Evolutionary conservation across 176 grass and related monocot genomes (phyloP), one percentile per base, ranked within the genome.

Genomic region (Carex kokanica): DNA sequence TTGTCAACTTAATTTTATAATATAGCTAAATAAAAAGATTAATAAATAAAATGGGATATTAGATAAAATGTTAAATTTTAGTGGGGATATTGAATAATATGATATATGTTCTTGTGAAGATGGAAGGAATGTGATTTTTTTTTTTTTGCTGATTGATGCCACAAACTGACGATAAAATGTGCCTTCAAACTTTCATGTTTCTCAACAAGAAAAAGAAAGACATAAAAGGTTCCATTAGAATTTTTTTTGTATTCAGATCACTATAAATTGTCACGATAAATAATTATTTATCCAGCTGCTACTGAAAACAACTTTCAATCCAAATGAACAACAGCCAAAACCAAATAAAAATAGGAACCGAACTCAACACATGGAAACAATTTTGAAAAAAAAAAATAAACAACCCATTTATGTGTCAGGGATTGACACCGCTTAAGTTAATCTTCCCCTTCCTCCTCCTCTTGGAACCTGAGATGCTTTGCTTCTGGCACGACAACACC

Each of bases 391-490:
- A 15, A 75, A 77, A 16, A 24, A 53, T 29, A 77, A 78, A 55
- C 24, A 51, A 78, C 25, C 13, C 14, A 78, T 56, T 55, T 14
- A 5, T 54, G 73, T 78, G 73, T 56, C 73, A 78, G 73, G 73
- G 72, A 75, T 78, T 78, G 51, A 78, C 73, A 56, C 73, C 73
- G 32, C 73, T 21, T 20, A 12, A 71, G 43, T 20, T 8, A 71
- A 81, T 67, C 61, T 82, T 91, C 79, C 32, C 85, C 88, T 18
- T 90, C 90, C 13, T 94, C 90, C 4, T 94, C 90, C 2, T 92
- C 93, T 2, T 89, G 80, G 87, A 97, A 97, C 69, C 83, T 89
- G 43, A 97, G 87, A 86, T 91, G 91, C 87, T 92, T 93, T 80
- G 91, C 93, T 84, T 91, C 71, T 21, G 87, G 64, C 60, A 89